phyloP scores from a whole-genome alignment of 306 rosid species.

The Quercus gilva region DNA sequence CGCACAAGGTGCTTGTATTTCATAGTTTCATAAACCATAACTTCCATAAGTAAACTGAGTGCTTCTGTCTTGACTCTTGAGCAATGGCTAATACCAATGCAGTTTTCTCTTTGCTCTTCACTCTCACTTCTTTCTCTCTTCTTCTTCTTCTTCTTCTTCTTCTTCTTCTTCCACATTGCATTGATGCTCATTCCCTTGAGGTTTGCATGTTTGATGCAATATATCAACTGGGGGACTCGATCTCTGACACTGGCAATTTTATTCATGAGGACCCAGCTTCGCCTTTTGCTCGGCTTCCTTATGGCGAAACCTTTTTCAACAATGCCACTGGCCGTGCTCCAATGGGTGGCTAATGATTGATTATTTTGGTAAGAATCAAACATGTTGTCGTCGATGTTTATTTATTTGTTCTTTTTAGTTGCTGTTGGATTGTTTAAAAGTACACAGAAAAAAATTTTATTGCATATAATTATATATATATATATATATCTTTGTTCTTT shows the following conservation, averaged over 20 bases:
- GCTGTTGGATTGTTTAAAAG: neutral
- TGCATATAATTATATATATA: too few species aligned
- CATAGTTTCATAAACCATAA: neutral
- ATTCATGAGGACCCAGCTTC: neutral
- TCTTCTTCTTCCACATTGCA: neutral
- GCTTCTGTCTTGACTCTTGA: neutral
- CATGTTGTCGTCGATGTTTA: neutral
- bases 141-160: neutral
- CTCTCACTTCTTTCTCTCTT: neutral
- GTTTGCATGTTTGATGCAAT: neutral
- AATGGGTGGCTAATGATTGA: slow-evolving; percentile 12
- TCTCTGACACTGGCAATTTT: slow-evolving; percentile 7
- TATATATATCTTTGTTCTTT: too few species aligned
- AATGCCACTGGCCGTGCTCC: slow-evolving; percentile 5
- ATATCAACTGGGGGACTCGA: slow-evolving; percentile 12
- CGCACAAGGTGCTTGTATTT: neutral
- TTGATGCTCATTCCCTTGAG: neutral
- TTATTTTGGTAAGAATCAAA: neutral
- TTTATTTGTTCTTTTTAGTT: neutral
- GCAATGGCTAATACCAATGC: slow-evolving; percentile 4
- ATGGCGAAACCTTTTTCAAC: slow-evolving; percentile 17
- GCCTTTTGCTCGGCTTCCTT: neutral
- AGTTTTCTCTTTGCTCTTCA: neutral
- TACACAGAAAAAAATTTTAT: too few species aligned
- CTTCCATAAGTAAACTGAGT: neutral